Percentiles rank a stretch among this genome's conserved stretches.
These are phyloP conservation scores for Geoglossum glabrum DNA, from an alignment of 495 filamentous ascomycete genomes.

Conservation along the genomic window DNA sequence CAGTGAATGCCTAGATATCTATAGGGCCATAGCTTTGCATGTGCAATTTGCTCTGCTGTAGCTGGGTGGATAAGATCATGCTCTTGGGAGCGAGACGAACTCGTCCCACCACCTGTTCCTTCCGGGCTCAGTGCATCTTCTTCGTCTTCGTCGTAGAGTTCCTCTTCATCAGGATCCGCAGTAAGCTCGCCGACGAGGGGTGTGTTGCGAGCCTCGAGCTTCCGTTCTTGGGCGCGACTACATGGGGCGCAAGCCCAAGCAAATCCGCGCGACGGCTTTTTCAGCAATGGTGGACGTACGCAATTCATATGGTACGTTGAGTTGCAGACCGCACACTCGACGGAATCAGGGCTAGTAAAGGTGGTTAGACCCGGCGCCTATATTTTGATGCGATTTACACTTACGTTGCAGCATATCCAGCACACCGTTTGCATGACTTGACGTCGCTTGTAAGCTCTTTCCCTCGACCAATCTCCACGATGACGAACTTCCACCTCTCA, in stretches of 20 bases:
- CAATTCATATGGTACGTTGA: slow-evolving; percentile 98
- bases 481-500: slow-evolving; percentile 85
- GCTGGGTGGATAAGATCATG: slow-evolving; percentile 37
- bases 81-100: slow-evolving; percentile 32
- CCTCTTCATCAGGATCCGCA: slow-evolving; percentile 59
- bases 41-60: slow-evolving; percentile 76
- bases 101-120: slow-evolving; percentile 30
- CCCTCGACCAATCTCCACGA: slow-evolving; percentile 74
- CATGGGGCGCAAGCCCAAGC: slow-evolving; percentile 95
- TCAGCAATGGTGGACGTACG: slow-evolving; percentile 75
- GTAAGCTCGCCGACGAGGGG: slow-evolving; percentile 35
- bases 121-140: slow-evolving; percentile 36
- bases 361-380: neutral
- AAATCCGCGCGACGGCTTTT: slow-evolving; percentile 95
- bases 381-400: slow-evolving; percentile 13
- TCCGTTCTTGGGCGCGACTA: slow-evolving; percentile 80
- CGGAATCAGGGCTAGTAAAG: slow-evolving; percentile 56
- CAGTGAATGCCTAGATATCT: slow-evolving; percentile 93
- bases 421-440: slow-evolving; percentile 87
- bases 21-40: slow-evolving; percentile 89
- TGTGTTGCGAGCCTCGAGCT: slow-evolving; percentile 77
- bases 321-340: slow-evolving; percentile 87
- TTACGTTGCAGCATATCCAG: slow-evolving; percentile 72
- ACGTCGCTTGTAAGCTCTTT: slow-evolving; percentile 94
- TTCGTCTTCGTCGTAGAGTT: slow-evolving; percentile 53